These are phyloP conservation scores for Lepidium campestre DNA, from an alignment of 441 rosid species.

Conservation along the genomic window DNA sequence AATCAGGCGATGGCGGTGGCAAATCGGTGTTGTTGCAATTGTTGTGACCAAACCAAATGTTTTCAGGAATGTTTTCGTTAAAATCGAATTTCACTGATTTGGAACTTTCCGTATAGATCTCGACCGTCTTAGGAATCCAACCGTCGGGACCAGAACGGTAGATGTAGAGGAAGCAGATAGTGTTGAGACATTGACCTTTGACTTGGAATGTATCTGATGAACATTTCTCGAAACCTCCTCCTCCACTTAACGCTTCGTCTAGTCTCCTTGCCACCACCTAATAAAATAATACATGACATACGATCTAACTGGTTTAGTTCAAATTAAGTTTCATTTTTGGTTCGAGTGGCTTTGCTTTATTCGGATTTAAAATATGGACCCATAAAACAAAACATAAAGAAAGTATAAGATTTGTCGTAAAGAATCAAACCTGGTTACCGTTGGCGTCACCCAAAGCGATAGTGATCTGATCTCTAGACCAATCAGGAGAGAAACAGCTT, in stretches of 20 bases:
- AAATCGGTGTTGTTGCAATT: conserved; percentile 7
- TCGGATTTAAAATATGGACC: too few relatives aligned
- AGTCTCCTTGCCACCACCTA: conserved; percentile 16
- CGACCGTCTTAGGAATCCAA: conserved; percentile 18
- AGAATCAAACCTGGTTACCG: conserved; percentile 13
- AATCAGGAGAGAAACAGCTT: conserved; percentile 24
- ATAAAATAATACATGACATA: too few relatives aligned
- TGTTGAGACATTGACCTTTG: conserved; percentile 23
- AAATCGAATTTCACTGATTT: conserved; percentile 12
- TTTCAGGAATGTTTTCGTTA: conserved; percentile 1
- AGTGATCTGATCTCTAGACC: conserved; percentile 15
- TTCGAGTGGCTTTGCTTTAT: too few relatives aligned
- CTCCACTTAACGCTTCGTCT: conserved; percentile 11
- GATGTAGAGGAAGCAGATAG: conserved; percentile 14
- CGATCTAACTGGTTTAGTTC: too few relatives aligned
- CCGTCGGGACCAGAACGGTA: conserved; percentile 21
- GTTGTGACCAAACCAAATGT: conserved; percentile 17
- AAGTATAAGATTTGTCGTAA: background rate
- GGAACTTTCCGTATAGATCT: conserved; percentile 15
- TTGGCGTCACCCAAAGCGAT: conserved; percentile 16
- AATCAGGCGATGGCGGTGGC: conserved; percentile 11
- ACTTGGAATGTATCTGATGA: conserved; percentile 50
- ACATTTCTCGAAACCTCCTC: conserved; percentile 42
- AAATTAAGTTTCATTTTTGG: too few relatives aligned
- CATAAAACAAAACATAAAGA: background rate